These are phyloP conservation scores for Samsoniella hepiali DNA, from an alignment of 2,329 filamentous ascomycete genomes.

Conservation along the genomic window DNA sequence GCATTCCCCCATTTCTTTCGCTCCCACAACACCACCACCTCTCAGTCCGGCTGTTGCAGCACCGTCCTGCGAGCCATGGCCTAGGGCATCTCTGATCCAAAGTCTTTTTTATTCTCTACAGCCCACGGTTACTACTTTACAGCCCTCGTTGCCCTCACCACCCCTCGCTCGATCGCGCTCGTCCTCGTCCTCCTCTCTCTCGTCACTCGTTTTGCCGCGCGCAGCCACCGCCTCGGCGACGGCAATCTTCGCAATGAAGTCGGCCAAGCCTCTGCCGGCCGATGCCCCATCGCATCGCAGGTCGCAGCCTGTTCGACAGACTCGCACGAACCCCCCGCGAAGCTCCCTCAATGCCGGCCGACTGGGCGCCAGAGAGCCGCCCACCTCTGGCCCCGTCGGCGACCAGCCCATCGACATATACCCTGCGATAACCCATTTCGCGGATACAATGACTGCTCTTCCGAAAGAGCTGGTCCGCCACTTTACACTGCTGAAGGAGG, in stretches of 20 bases:
- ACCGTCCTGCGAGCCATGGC: slow-evolving; percentile 22
- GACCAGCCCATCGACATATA: slow-evolving; percentile 65
- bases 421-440: slow-evolving; percentile 70
- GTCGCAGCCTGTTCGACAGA: slow-evolving; percentile 62
- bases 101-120: slow-evolving; percentile 18
- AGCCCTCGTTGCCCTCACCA: neutral
- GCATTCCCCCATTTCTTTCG: slow-evolving; percentile 15
- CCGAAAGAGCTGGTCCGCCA: slow-evolving; percentile 94
- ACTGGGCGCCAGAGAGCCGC: slow-evolving; percentile 43
- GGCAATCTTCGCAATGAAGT: slow-evolving; percentile 47
- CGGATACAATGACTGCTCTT: slow-evolving; percentile 85
- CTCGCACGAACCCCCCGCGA: slow-evolving; percentile 61
- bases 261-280: slow-evolving; percentile 45
- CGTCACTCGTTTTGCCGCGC: slow-evolving; percentile 15
- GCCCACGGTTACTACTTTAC: neutral
- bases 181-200: neutral
- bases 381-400: slow-evolving; percentile 41
- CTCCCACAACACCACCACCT: slow-evolving; percentile 8
- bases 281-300: slow-evolving; percentile 51
- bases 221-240: slow-evolving; percentile 15
- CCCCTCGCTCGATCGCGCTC: slow-evolving; percentile 20
- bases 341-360: slow-evolving; percentile 48
- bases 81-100: slow-evolving; percentile 21
- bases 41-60: slow-evolving; percentile 4
- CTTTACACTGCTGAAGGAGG: slow-evolving; percentile 93